Percentiles rank a stretch among this genome's conserved stretches.
phyloP scores from a whole-genome alignment of 2,329 filamentous ascomycete species.

The Verruconis gallopava region DNA sequence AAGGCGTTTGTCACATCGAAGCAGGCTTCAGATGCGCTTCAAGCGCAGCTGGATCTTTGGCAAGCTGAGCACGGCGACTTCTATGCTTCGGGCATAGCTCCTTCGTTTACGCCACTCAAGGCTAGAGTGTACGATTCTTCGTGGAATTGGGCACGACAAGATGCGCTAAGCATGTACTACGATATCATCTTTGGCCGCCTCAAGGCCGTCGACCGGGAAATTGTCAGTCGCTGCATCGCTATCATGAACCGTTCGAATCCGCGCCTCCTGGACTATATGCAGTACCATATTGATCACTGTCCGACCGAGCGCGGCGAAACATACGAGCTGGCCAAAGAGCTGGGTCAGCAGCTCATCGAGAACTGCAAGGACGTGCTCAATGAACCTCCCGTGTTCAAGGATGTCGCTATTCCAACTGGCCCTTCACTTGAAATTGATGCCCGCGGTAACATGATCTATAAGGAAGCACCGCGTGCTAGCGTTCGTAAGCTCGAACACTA shows the following conservation, averaged over 20 bases:
- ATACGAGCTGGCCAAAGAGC: conserved; percentile 92
- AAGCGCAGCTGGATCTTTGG: conserved; percentile 91
- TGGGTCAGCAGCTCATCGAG: conserved; percentile 85
- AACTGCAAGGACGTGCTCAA: conserved; percentile 91
- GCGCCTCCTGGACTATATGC: conserved; percentile 94
- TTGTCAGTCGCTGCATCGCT: conserved; percentile 94
- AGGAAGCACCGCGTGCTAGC: conserved; percentile 73
- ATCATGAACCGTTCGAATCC: conserved; percentile 99
- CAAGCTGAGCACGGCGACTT: conserved; percentile 90
- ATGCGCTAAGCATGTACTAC: conserved; percentile 96
- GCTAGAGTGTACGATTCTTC: conserved; percentile 94
- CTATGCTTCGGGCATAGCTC: conserved; percentile 88
- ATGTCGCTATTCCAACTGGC: conserved; percentile 82
- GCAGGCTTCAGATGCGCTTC: conserved; percentile 74
- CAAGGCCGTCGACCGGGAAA: conserved; percentile 87
- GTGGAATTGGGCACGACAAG: conserved; percentile 98
- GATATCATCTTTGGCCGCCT: conserved; percentile 97
- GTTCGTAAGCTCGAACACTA: conserved; percentile 97
- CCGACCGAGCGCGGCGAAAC: conserved; percentile 94
- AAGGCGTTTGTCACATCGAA: conserved; percentile 79
- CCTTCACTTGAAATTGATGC: conserved; percentile 87
- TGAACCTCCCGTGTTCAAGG: conserved; percentile 82
- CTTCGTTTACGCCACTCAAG: conserved; percentile 85
- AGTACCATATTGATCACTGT: conserved; percentile 99
- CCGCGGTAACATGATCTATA: conserved; percentile 82